These are phyloP conservation scores for Wickerhamiella kurtzmanii DNA, from an alignment of 805 yeast species.

Conservation along the genomic window DNA sequence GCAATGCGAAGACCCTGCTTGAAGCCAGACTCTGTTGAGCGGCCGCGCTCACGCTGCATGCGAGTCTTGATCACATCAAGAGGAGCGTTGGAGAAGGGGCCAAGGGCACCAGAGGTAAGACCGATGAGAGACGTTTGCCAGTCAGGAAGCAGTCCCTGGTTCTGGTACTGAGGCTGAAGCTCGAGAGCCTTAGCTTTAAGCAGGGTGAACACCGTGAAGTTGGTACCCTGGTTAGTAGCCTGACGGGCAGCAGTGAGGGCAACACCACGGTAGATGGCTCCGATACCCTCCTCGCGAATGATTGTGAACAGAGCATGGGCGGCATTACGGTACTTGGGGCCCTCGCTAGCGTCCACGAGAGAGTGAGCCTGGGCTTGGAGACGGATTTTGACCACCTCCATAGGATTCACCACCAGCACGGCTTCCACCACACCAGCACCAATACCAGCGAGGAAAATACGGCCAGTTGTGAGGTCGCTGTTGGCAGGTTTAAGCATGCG, in stretches of 20 bases:
- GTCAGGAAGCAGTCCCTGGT: constrained; percentile 59
- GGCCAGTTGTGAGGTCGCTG: constrained; percentile 58
- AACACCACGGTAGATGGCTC: constrained; percentile 86
- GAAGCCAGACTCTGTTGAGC: constrained; percentile 49
- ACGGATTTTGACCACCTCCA: constrained; percentile 94
- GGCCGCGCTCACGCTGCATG: constrained; percentile 76
- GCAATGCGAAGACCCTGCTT: constrained; percentile 73
- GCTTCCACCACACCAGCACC: constrained; percentile 98
- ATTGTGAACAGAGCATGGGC: constrained; percentile 79
- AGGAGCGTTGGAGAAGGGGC: constrained; percentile 96
- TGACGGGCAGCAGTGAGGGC: constrained; percentile 93
- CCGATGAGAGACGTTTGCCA: constrained; percentile 94
- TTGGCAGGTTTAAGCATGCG: constrained; percentile 44
- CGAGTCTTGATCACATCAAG: constrained; percentile 94
- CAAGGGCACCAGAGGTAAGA: constrained; percentile 87
- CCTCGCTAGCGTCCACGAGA: constrained; percentile 64
- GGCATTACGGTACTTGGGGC: constrained; percentile 83
- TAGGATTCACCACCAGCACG: constrained; percentile 85
- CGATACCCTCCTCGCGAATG: constrained; percentile 80
- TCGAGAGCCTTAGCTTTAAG: constrained; percentile 58
- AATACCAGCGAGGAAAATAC: constrained; percentile 82
- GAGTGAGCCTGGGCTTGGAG: constrained; percentile 92
- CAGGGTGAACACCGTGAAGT: constrained; percentile 87
- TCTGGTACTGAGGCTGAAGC: constrained; percentile 27
- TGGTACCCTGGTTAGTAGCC: constrained; percentile 97